Evolutionary conservation across 257 asterid genomes (phyloP).

Genomic region (Solanum appendiculatum): DNA sequence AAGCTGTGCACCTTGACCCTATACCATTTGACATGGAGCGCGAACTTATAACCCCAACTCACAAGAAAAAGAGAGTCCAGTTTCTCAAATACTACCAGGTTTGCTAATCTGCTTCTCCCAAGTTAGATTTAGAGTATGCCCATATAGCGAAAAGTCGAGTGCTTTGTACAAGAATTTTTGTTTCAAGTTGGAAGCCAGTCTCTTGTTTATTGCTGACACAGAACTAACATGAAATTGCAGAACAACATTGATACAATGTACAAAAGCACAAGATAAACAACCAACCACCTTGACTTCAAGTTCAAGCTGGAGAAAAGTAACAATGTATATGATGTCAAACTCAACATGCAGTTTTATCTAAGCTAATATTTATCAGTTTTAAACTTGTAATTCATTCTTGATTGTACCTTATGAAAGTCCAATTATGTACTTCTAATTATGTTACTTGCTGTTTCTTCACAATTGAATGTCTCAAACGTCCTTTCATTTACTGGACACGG

Average conservation of each 20-base stretch:
- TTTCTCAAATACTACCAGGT: conserved; percentile 65
- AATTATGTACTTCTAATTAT: not conserved
- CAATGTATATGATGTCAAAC: not conserved
- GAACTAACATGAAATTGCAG: conserved; percentile 30
- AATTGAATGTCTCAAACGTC: not conserved
- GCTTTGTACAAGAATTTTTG: not conserved
- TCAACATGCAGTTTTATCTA: not conserved
- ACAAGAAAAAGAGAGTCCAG: conserved; percentile 68
- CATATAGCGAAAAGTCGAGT: not conserved
- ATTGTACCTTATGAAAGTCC: not conserved
- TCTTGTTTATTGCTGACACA: not conserved
- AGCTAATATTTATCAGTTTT: not conserved
- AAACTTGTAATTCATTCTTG: not conserved
- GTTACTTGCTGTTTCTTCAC: not conserved
- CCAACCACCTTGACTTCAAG: not conserved
- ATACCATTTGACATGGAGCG: conserved; percentile 81
- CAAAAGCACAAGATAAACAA: conserved; percentile 33
- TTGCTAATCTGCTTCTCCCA: not conserved
- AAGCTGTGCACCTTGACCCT: conserved; percentile 51
- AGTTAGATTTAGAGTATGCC: not conserved
- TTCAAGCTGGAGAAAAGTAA: not conserved
- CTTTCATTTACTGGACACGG: not conserved
- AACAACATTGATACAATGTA: conserved; percentile 44
- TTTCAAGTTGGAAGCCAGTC: not conserved
- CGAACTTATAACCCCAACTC: conserved; percentile 68